Conservation (phyloP, 306 rosid species). For the Neltuma alba region DNA sequence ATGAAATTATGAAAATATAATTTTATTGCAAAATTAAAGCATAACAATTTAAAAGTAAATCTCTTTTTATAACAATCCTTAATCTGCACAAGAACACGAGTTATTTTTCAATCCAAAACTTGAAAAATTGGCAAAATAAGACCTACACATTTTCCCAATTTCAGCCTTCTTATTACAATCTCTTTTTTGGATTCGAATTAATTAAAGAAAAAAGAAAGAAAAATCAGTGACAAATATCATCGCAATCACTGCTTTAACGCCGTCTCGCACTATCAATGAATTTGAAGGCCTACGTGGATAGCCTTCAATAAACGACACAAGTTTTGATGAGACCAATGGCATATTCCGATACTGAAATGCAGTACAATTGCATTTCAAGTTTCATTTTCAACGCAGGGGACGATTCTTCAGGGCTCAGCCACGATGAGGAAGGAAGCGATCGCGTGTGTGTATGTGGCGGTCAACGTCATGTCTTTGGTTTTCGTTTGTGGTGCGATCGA, state of each 20-base stretch:
- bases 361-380: neutral
- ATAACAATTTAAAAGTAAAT: too few species aligned
- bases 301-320: conserved; percentile 7
- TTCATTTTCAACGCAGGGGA: neutral
- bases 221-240: neutral
- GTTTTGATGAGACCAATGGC: neutral
- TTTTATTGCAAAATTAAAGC: too few species aligned
- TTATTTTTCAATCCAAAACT: too few species aligned
- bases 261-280: neutral
- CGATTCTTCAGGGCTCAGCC: neutral
- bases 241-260: neutral
- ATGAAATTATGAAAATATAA: neutral
- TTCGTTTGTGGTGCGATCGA: conserved; percentile 45
- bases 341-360: neutral
- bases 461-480: conserved; percentile 1
- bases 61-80: too few species aligned
- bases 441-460: neutral
- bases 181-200: too few species aligned
- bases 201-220: too few species aligned
- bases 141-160: too few species aligned
- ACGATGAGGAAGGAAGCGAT: conserved; percentile 33
- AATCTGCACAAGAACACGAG: too few species aligned
- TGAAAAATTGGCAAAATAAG: too few species aligned
- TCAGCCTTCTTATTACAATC: neutral
- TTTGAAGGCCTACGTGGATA: neutral